A percentile compares a stretch with the other conserved stretches of the same genome.
Conservation (phyloP, 73 alveolate genomes). For the Paramecium octaurelia region DNA sequence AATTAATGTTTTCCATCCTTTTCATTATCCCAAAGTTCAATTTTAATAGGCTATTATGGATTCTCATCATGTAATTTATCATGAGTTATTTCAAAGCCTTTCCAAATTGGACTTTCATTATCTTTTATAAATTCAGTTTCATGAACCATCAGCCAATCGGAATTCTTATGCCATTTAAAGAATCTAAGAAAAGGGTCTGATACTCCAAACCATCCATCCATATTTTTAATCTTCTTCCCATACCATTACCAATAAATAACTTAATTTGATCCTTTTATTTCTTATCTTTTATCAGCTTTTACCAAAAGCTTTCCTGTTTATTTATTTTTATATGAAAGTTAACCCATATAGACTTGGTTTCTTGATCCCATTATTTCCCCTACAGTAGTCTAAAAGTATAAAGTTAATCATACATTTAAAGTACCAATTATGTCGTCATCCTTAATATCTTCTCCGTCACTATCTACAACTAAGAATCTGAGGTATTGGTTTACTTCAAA, state of each 20-base stretch:
- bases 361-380: conserved; percentile 56
- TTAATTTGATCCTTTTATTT: not conserved
- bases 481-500: not conserved
- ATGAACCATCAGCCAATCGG: not conserved
- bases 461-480: not conserved
- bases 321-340: not conserved
- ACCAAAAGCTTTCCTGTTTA: conserved; percentile 43
- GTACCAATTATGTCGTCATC: conserved; percentile 8
- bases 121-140: conserved; percentile 38
- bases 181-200: conserved; percentile 28
- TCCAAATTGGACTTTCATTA: conserved; percentile 32
- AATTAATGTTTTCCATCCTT: conserved; percentile 58
- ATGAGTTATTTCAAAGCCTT: not conserved
- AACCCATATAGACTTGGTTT: conserved; percentile 34
- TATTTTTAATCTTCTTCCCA: not conserved
- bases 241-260: conserved; percentile 16
- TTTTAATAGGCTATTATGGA: conserved; percentile 42
- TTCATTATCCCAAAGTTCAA: conserved; percentile 67
- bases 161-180: not conserved
- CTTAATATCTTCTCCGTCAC: not conserved
- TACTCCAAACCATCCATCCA: conserved; percentile 22
- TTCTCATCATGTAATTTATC: conserved; percentile 66
- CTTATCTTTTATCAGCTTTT: conserved; percentile 42
- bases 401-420: not conserved
- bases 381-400: not conserved